A percentile compares a stretch with the other conserved stretches of the same genome.
phyloP scores from a whole-genome alignment of 2,329 filamentous ascomycete species.

The Botryosphaeria dothidea region DNA sequence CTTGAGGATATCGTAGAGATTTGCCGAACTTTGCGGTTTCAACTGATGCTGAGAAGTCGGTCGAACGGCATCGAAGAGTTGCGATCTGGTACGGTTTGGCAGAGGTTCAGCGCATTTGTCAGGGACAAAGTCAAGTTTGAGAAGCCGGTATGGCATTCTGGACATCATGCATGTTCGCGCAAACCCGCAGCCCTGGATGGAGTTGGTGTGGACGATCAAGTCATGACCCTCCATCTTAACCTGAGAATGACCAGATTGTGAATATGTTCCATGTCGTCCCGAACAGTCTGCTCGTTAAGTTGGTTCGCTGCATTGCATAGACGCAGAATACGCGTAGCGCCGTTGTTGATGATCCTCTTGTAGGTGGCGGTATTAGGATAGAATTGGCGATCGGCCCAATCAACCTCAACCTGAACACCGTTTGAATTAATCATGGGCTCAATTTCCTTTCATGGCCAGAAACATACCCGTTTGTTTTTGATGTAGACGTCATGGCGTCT shows the following conservation, averaged over 20 bases:
- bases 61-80: not conserved
- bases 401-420: constrained; percentile 60
- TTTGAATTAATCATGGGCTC: not conserved
- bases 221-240: constrained; percentile 56
- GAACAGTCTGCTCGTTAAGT: constrained; percentile 65
- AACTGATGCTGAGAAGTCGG: not conserved
- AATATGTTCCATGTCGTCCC: constrained; percentile 78
- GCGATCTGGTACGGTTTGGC: not conserved
- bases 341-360: constrained; percentile 59
- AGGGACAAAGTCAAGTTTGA: constrained; percentile 67
- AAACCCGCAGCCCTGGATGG: constrained; percentile 72
- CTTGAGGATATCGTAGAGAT: constrained; percentile 34
- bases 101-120: constrained; percentile 65
- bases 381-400: constrained; percentile 73
- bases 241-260: constrained; percentile 73
- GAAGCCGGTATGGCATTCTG: constrained; percentile 66
- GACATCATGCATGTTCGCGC: constrained; percentile 77
- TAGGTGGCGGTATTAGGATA: constrained; percentile 63
- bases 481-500: constrained; percentile 69
- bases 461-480: constrained; percentile 64
- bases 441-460: not conserved
- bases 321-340: constrained; percentile 66
- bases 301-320: not conserved
- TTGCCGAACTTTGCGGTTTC: constrained; percentile 22
- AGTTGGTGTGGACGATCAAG: constrained; percentile 75